Conservation (phyloP, 495 filamentous ascomycete genomes). For the Aspergillus avenaceus region DNA sequence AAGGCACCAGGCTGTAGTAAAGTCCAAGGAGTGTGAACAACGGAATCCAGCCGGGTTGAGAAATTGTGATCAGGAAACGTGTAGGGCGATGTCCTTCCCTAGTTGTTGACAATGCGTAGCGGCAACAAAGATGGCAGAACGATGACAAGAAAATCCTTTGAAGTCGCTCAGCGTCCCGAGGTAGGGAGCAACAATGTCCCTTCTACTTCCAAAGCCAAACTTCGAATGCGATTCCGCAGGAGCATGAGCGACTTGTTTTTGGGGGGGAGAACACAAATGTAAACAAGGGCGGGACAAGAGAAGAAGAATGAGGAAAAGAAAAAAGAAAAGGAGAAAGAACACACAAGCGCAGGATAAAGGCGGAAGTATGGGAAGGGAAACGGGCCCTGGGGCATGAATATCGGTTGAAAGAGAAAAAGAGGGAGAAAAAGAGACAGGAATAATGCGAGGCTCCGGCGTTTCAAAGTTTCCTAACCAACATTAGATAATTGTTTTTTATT, state of each 20-base stretch:
- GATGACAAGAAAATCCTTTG: background rate
- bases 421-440: slow-evolving; percentile 14
- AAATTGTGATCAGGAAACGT: background rate
- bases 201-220: slow-evolving; percentile 12
- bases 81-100: background rate
- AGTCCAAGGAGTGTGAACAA: slow-evolving; percentile 10
- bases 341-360: slow-evolving; percentile 1
- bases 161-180: slow-evolving; percentile 16
- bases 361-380: slow-evolving; percentile 1
- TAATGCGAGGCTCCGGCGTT: slow-evolving; percentile 22
- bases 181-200: background rate
- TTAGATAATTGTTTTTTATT: slow-evolving; percentile 20
- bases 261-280: slow-evolving; percentile 14
- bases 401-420: slow-evolving; percentile 11
- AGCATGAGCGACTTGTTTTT: slow-evolving; percentile 11
- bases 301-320: slow-evolving; percentile 6
- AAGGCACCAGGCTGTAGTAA: slow-evolving; percentile 12
- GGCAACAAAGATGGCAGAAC: slow-evolving; percentile 9
- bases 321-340: background rate
- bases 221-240: slow-evolving; percentile 11
- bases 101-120: background rate
- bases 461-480: slow-evolving; percentile 21
- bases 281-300: slow-evolving; percentile 5
- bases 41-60: slow-evolving; percentile 7
- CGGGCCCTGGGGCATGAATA: slow-evolving; percentile 1